A percentile compares a stretch with the other conserved stretches of the same genome.
Evolutionary conservation across 1,284 basidiomycete species (phyloP).

Genomic region (Afroboletus lepidellus): DNA sequence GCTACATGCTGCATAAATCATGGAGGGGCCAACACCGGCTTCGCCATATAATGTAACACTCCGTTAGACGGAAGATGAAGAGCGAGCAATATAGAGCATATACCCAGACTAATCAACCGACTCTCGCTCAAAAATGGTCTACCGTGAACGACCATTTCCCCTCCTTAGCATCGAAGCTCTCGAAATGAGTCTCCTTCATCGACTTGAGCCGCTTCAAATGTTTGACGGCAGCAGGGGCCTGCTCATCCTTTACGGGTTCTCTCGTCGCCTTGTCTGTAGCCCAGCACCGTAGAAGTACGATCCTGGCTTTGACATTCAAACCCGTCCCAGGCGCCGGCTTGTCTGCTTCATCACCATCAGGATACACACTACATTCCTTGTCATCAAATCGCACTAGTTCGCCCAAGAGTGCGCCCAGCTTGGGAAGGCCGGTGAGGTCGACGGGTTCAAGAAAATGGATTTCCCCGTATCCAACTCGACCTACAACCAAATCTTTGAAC

Average conservation of each 20-base stretch:
- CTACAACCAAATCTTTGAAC: slow-evolving; percentile 79
- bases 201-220: slow-evolving; percentile 84
- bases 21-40: slow-evolving; percentile 2
- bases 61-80: neutral
- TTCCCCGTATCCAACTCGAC: slow-evolving; percentile 88
- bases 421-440: slow-evolving; percentile 84
- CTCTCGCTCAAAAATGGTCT: slow-evolving; percentile 72
- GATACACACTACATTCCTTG: slow-evolving; percentile 92
- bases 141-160: slow-evolving; percentile 95
- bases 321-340: slow-evolving; percentile 84
- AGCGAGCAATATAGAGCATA: neutral
- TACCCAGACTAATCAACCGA: neutral
- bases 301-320: slow-evolving; percentile 84
- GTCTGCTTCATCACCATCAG: slow-evolving; percentile 77
- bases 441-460: slow-evolving; percentile 91
- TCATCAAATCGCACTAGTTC: slow-evolving; percentile 87
- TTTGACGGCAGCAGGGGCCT: slow-evolving; percentile 69
- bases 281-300: slow-evolving; percentile 85
- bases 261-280: slow-evolving; percentile 89
- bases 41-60: slow-evolving; percentile 14
- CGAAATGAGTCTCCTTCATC: slow-evolving; percentile 86
- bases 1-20: slow-evolving; percentile 12
- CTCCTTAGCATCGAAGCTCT: slow-evolving; percentile 74
- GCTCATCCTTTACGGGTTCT: slow-evolving; percentile 84
- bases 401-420: slow-evolving; percentile 83